These are phyloP conservation scores for Metschnikowia drakensbergensis DNA, from an alignment of 805 yeast species.

Conservation along the genomic window DNA sequence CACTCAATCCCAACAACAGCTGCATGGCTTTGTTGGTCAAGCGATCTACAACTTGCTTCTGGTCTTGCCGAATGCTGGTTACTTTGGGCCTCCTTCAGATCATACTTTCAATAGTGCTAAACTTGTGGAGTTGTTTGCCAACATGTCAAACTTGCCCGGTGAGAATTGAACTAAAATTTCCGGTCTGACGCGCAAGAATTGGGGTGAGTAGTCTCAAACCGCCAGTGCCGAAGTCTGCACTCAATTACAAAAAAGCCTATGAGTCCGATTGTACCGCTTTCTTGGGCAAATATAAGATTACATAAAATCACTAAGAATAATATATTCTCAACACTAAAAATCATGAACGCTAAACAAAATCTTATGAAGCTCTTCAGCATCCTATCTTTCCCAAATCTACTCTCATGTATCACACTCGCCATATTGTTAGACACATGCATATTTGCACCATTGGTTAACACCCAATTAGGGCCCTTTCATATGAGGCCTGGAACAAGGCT, in stretches of 20 bases:
- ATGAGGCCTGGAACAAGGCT: not conserved
- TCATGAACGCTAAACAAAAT: not conserved
- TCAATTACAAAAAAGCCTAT: not conserved
- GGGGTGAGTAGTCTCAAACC: too few species aligned
- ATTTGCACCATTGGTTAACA: slow-evolving; percentile 1
- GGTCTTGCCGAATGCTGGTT: slow-evolving; percentile 57
- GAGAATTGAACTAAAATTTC: slow-evolving; percentile 1
- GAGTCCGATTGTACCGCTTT: too few species aligned
- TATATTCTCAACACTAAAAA: not conserved
- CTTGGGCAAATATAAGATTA: not conserved
- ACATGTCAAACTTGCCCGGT: slow-evolving; percentile 25
- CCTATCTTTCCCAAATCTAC: not conserved
- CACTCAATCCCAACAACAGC: slow-evolving; percentile 7
- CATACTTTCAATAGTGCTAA: slow-evolving; percentile 53
- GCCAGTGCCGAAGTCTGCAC: not conserved
- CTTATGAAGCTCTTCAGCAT: not conserved
- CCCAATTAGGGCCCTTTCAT: not conserved
- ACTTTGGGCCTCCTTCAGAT: slow-evolving; percentile 45
- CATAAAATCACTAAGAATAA: not conserved
- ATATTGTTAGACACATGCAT: slow-evolving; percentile 3
- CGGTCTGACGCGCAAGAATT: not conserved
- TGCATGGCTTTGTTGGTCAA: slow-evolving; percentile 31
- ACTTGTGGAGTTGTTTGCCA: slow-evolving; percentile 41
- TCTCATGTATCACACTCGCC: slow-evolving; percentile 1
- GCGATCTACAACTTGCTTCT: slow-evolving; percentile 45